These are phyloP conservation scores for Fonsecaea pugnacius DNA, from an alignment of 2,329 filamentous ascomycete species.

Conservation along the genomic window DNA sequence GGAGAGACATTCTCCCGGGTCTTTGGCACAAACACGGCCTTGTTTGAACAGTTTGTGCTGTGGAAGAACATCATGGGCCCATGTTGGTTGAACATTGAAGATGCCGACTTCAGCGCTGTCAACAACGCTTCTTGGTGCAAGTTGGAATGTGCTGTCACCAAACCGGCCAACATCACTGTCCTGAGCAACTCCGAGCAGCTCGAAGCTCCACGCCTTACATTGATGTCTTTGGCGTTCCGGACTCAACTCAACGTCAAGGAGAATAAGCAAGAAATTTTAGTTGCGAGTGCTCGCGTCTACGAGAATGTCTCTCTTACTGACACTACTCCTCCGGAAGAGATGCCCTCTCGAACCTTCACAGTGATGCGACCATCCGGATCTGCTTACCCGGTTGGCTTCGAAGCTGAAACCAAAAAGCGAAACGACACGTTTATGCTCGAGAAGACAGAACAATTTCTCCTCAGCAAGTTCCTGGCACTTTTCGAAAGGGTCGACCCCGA, in stretches of 20 bases:
- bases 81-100: conserved; percentile 91
- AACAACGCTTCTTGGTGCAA: conserved; percentile 98
- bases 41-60: conserved; percentile 97
- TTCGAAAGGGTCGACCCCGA: conserved; percentile 89
- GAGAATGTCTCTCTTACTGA: conserved; percentile 86
- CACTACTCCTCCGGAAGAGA: conserved; percentile 82
- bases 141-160: conserved; percentile 80
- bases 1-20: conserved; percentile 93
- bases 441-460: conserved; percentile 80
- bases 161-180: conserved; percentile 74
- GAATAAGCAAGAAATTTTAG: conserved; percentile 94
- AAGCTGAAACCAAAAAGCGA: conserved; percentile 59
- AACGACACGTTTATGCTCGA: conserved; percentile 79
- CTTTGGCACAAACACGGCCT: conserved; percentile 87
- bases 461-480: conserved; percentile 87
- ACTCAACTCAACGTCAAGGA: conserved; percentile 87
- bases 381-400: conserved; percentile 84
- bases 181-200: conserved; percentile 78
- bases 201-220: conserved; percentile 81
- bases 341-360: conserved; percentile 89
- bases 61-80: conserved; percentile 99
- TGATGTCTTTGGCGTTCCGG: conserved; percentile 93
- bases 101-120: conserved; percentile 78
- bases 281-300: conserved; percentile 90
- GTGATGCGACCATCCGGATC: conserved; percentile 79